Evolutionary conservation across 306 rosid genomes (phyloP), one percentile per base, ranked within the genome.

Genomic region (Macrotyloma uniflorum): DNA sequence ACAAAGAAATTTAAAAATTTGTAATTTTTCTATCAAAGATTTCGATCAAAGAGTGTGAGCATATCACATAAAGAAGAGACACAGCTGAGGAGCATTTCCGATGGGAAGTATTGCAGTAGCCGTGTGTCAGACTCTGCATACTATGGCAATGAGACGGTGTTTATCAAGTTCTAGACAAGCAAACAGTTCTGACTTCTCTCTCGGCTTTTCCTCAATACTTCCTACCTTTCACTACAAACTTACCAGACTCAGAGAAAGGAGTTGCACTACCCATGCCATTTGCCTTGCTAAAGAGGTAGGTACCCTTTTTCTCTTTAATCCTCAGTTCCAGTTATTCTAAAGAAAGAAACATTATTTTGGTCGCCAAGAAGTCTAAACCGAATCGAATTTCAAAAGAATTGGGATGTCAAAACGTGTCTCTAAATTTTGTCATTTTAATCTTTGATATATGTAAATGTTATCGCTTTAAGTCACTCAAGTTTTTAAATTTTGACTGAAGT

Each of bases 221-320:
- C 30, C 49, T 4, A 19, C 18, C 47, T 9, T 38, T 66, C 14
- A 50, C 42, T 61, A 42, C 58, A 70, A 45, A 71, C 47, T 2
- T 51, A 30, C 70, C 49, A 35, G 24, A 4, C 61, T 82, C 10
- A n/a, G 57, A 3, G 42, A 53, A 32, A 75, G 77, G 47, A 85
- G 67, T 9, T 83, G 49, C 72, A 77, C 83, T 18, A 47, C 82
- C 20, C 79, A 72, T 69, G 26, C 72, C 72, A 68, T 80, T 70
- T 82, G 67, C 72, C 58, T 76, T 51, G 85, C 90, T 62, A 82
- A 28, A 75, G 82, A 80, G 94, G 97, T 88, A 78, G 85, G 78
- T 81, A 58, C 51, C 23, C 0, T 65, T 30, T 65, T 9, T 10
- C 2, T 54, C 6, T 19, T 28, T 2, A 28, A 14, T 32, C 26